A percentile compares a stretch with the other conserved stretches of the same genome.
These are phyloP conservation scores for Leccinum ochraceum DNA, from an alignment of 768 basidiomycete genomes.

Conservation along the genomic window DNA sequence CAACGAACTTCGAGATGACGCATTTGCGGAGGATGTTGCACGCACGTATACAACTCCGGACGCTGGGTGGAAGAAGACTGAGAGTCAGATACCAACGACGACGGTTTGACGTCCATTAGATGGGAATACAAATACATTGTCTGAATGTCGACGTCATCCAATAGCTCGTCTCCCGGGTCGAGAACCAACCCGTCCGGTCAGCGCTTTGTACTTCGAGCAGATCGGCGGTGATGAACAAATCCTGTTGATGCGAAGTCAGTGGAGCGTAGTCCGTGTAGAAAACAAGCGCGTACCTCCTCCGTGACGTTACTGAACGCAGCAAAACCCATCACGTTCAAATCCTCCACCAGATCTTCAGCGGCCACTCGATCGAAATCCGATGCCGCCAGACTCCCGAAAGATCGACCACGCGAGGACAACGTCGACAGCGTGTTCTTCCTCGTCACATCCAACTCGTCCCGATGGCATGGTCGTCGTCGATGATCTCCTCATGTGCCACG, in stretches of 20 bases:
- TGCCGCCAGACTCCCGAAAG: constrained; percentile 41
- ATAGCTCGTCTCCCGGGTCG: constrained; percentile 50
- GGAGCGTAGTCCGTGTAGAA: constrained; percentile 1
- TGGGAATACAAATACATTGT: constrained; percentile 62
- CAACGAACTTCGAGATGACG: constrained; percentile 68
- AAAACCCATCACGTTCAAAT: constrained; percentile 71
- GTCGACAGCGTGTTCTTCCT: constrained; percentile 41
- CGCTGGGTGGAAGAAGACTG: constrained; percentile 30
- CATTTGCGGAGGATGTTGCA: constrained; percentile 68
- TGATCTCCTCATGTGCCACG: constrained; percentile 98
- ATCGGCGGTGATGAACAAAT: constrained; percentile 76
- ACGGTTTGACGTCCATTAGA: constrained; percentile 70
- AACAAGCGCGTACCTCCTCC: constrained; percentile 57
- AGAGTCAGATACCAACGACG: constrained; percentile 66
- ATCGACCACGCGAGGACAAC: constrained; percentile 36
- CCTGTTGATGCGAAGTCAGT: constrained; percentile 42
- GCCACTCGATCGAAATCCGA: constrained; percentile 63
- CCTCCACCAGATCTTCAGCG: constrained; percentile 74
- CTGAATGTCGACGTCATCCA: constrained; percentile 75
- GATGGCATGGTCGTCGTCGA: constrained; percentile 95
- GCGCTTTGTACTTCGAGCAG: constrained; percentile 78
- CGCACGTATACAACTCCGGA: too few relatives aligned
- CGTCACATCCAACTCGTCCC: constrained; percentile 45
- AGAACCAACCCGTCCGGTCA: constrained; percentile 81
- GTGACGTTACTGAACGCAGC: constrained; percentile 77